phyloP scores from a whole-genome alignment of 2,329 filamentous ascomycete species.

The Xylaria arbuscula region DNA sequence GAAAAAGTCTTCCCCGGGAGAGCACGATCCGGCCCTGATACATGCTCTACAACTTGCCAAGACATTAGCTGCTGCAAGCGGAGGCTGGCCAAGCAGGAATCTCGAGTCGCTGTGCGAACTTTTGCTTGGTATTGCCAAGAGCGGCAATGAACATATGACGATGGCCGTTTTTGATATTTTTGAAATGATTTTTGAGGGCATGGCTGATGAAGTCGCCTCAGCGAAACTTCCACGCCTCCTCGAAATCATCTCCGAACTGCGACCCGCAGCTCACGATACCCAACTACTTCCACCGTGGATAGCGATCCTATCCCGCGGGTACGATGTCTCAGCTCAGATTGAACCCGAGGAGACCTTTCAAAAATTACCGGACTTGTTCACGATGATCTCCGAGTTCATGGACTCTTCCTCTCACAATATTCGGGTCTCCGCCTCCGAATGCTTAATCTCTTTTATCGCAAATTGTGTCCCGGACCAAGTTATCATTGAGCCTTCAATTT shows the following conservation, averaged over 20 bases:
- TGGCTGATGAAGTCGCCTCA: constrained; percentile 86
- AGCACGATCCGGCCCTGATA: constrained; percentile 85
- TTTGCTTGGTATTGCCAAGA: constrained; percentile 86
- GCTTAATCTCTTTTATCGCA: constrained; percentile 89
- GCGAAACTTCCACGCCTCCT: constrained; percentile 89
- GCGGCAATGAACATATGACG: constrained; percentile 93
- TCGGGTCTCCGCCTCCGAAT: constrained; percentile 92
- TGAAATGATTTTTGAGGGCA: constrained; percentile 93
- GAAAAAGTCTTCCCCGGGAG: constrained; percentile 68
- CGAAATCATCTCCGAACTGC: constrained; percentile 90
- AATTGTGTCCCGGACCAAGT: constrained; percentile 88
- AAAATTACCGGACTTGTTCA: constrained; percentile 87
- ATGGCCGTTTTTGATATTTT: constrained; percentile 98
- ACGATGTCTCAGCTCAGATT: constrained; percentile 91
- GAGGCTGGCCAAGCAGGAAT: constrained; percentile 96
- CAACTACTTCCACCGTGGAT: constrained; percentile 97
- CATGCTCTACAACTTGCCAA: constrained; percentile 94
- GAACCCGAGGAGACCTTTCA: constrained; percentile 91
- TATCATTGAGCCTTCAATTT: constrained; percentile 88
- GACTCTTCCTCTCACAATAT: constrained; percentile 92
- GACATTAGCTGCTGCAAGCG: constrained; percentile 84
- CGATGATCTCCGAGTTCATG: constrained; percentile 82
- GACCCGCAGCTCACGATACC: constrained; percentile 91
- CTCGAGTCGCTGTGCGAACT: constrained; percentile 93
- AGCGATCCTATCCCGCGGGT: constrained; percentile 91